Base-by-base conservation (phyloP, 176 grass and related monocot genomes). In the Ensete glaucum region DNA sequence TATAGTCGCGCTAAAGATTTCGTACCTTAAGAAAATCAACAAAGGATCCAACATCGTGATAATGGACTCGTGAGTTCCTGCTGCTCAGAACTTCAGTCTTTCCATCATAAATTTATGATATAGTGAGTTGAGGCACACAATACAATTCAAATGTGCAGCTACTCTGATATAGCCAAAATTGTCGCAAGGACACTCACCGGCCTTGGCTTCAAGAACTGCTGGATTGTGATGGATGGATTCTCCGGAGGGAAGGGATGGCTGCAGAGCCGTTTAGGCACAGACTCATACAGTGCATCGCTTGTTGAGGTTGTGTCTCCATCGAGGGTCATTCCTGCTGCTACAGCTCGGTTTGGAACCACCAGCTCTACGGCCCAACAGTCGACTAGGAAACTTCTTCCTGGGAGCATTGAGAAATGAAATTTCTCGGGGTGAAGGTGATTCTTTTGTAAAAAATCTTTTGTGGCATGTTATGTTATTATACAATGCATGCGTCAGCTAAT, bases 1-100 rank as follows among this genome's bases (percentile, higher is more conserved):
- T 73, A 89, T 98, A 53, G 65, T 85, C 1, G 94, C 94, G 5
- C 54, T 98, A 23, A 98, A 98, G 77, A 98, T 98, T 67, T 89
- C 94, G 11, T 98, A 85, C 81, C 86, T 98, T 57, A 98, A 93
- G 87, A 82, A 52, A 76, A 66, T 91, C 57, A 84, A 89, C 72
- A 93, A 91, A 77, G 88, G 90, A 50, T 89, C 94, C 21, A 98
- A 87, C 75, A 75, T 98, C 80, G 11, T 98, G 60, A 73, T 98
- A 78, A 90, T 98, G 85, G 90, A 98, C 80, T 93, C 94, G 94
- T 98, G 27, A 3, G 94, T 93, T 54, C 62, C 34, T 43, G 34
- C 34, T 43, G 34, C 34, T 43, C 34, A 43, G 34, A 43, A 43
- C 34, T 43, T 43, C 34, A 6, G 34, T 43, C 34, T 43, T 43